Evolutionary conservation across 345 rosid species (phyloP).

Genomic region (Camelina sativa): DNA sequence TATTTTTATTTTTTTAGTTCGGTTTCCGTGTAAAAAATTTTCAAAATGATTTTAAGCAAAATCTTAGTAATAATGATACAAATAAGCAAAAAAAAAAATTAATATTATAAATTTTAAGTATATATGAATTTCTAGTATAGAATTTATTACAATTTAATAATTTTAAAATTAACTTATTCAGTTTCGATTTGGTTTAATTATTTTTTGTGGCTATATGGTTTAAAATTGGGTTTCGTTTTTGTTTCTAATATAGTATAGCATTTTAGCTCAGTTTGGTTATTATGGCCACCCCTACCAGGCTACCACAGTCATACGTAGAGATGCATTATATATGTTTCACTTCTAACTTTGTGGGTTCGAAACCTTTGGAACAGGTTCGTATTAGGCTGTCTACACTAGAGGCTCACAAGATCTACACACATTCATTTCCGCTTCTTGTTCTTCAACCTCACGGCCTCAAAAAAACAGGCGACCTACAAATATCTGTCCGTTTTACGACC

Average conservation of each 20-base stretch:
- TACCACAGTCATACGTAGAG: neutral
- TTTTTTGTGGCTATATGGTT: neutral
- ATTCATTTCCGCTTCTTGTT: slow-evolving; percentile 78
- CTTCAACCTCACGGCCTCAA: slow-evolving; percentile 70
- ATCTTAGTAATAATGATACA: neutral
- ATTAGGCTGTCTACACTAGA: slow-evolving; percentile 78
- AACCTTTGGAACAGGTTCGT: slow-evolving; percentile 34
- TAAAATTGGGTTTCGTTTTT: neutral
- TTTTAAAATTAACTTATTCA: neutral
- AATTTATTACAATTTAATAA: neutral
- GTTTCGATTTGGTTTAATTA: neutral
- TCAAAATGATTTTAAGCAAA: neutral
- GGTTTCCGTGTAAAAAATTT: neutral
- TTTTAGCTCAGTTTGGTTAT: neutral
- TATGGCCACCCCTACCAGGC: neutral
- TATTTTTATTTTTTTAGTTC: neutral
- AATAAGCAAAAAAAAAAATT: neutral
- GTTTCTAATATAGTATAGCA: neutral
- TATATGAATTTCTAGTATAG: neutral
- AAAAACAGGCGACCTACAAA: slow-evolving; percentile 80
- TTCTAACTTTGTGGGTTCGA: neutral
- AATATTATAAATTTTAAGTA: neutral
- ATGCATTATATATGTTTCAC: neutral
- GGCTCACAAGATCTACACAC: slow-evolving; percentile 72
- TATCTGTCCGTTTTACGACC: slow-evolving; percentile 69